Evolutionary conservation across 108 stramenopile genomes (phyloP).

Genomic region (Schizochytrium sp.): DNA sequence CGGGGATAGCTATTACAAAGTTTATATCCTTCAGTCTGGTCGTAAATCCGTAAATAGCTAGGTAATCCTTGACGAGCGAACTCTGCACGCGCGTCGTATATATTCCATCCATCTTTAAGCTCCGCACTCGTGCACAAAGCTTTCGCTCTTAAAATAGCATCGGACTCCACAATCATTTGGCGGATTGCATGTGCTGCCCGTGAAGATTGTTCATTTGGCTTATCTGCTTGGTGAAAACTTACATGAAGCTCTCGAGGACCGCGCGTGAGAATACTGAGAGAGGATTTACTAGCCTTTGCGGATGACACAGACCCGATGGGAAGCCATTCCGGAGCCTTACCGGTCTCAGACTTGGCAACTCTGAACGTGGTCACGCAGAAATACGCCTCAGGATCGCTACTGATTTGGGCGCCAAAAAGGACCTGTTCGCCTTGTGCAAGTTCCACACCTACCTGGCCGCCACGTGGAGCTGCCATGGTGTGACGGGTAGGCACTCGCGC

Average conservation of each 20-base stretch:
- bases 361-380: background rate
- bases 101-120: background rate
- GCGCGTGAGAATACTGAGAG: background rate
- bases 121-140: background rate
- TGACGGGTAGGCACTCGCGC: background rate
- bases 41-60: background rate
- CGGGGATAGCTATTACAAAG: slow-evolving; percentile 37
- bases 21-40: slow-evolving; percentile 47
- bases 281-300: background rate
- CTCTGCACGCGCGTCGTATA: background rate
- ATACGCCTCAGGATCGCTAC: background rate
- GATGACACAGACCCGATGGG: background rate
- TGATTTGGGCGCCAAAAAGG: background rate
- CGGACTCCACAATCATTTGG: background rate
- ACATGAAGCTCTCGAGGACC: background rate
- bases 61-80: background rate
- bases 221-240: background rate
- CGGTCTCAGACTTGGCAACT: background rate
- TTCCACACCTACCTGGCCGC: background rate
- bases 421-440: background rate
- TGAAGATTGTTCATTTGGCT: background rate
- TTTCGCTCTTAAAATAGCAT: background rate
- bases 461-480: background rate
- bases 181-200: background rate
- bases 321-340: background rate